Percentiles rank a stretch among this genome's conserved stretches.
These are phyloP conservation scores for Sporopachydermia lactativora DNA, from an alignment of 805 yeast species.

Conservation along the genomic window DNA sequence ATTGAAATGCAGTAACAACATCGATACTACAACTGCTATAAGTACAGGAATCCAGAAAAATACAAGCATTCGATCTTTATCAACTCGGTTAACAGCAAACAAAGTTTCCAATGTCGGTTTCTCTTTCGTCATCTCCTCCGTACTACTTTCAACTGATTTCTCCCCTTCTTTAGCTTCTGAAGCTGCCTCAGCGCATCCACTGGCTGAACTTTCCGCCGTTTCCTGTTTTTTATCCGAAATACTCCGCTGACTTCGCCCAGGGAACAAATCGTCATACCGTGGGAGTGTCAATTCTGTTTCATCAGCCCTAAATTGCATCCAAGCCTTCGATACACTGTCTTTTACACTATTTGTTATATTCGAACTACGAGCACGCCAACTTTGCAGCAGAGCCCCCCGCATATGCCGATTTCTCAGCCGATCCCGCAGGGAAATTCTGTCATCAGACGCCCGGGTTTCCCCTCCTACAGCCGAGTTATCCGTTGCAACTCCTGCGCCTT, in stretches of 20 bases:
- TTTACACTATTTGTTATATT: slow-evolving; percentile 8
- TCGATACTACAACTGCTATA: slow-evolving; percentile 13
- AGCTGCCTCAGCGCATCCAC: too few species aligned
- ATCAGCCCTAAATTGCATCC: slow-evolving; percentile 12
- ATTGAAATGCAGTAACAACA: neutral
- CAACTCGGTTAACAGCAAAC: slow-evolving; percentile 22
- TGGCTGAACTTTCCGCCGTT: too few species aligned
- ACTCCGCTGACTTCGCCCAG: slow-evolving; percentile 30
- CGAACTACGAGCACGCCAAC: slow-evolving; percentile 5
- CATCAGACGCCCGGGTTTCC: neutral
- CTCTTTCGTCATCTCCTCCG: too few species aligned
- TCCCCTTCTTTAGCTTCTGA: too few species aligned
- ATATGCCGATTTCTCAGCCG: neutral
- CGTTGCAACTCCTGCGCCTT: neutral
- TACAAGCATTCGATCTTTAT: slow-evolving; percentile 69
- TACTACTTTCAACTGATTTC: too few species aligned
- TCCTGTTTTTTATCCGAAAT: too few species aligned
- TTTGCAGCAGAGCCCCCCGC: neutral
- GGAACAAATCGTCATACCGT: slow-evolving; percentile 63
- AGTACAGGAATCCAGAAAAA: slow-evolving; percentile 88
- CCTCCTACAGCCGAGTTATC: neutral
- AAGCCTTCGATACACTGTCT: slow-evolving; percentile 3
- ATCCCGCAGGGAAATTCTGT: neutral
- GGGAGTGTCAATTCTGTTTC: slow-evolving; percentile 34
- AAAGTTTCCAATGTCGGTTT: slow-evolving; percentile 4